Evolutionary conservation across 2,329 filamentous ascomycete genomes (phyloP).

Genomic region (Shiraia sp.): DNA sequence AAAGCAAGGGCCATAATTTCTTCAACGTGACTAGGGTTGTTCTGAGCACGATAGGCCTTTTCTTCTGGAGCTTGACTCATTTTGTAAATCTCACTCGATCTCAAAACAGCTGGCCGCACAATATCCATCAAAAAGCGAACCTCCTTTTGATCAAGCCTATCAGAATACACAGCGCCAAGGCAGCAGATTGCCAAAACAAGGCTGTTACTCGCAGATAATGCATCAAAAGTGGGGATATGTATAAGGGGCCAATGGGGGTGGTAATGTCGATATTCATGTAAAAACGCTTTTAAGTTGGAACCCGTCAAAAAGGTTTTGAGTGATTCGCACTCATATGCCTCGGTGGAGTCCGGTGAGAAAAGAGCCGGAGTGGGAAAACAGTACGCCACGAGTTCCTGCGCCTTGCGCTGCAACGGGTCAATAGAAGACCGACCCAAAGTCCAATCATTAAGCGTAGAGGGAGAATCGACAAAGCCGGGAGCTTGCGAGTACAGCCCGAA

Average conservation of each 20-base stretch:
- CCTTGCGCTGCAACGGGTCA: conserved; percentile 53
- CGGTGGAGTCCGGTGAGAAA: conserved; percentile 26
- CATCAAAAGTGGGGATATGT: conserved; percentile 72
- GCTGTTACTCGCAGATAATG: conserved; percentile 67
- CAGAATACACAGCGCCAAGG: conserved; percentile 75
- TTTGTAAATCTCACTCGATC: conserved; percentile 57
- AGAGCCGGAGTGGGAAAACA: conserved; percentile 53
- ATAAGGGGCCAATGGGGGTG: conserved; percentile 74
- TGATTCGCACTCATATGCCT: conserved; percentile 57
- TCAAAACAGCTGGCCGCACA: conserved; percentile 62
- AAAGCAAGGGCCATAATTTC: conserved; percentile 70
- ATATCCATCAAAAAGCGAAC: conserved; percentile 71
- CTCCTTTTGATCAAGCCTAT: conserved; percentile 61
- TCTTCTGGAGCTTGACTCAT: conserved; percentile 42
- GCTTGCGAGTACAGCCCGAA: conserved; percentile 54
- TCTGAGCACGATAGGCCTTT: conserved; percentile 46
- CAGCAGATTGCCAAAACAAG: conserved; percentile 72
- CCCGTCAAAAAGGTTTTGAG: conserved; percentile 63
- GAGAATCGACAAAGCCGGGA: conserved; percentile 47
- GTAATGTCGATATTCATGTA: conserved; percentile 72
- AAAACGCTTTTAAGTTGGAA: conserved; percentile 71
- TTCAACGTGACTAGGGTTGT: conserved; percentile 55
- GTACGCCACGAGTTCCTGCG: conserved; percentile 52
- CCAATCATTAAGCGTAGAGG: conserved; percentile 47
- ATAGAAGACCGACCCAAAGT: conserved; percentile 40